Evolutionary conservation across 1,284 basidiomycete genomes (phyloP).

Genomic region (Psilocybe mexicana): DNA sequence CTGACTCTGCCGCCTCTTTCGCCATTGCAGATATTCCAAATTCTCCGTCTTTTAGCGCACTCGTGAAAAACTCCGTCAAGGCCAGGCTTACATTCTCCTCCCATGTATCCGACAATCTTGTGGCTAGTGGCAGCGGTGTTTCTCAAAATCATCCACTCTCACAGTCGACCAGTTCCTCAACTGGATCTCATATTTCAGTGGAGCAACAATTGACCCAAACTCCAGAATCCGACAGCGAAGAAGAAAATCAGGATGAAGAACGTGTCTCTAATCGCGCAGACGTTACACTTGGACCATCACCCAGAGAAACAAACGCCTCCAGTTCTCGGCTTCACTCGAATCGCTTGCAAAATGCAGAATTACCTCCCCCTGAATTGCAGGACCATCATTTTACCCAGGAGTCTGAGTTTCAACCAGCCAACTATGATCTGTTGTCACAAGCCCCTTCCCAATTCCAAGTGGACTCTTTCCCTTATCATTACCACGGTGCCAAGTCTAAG

Average conservation of each 20-base stretch:
- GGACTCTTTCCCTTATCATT: slow-evolving; percentile 18
- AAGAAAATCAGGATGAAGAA: neutral
- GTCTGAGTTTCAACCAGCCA: neutral
- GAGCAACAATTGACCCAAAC: slow-evolving; percentile 26
- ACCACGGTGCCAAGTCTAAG: slow-evolving; percentile 12
- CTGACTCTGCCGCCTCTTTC: slow-evolving; percentile 23
- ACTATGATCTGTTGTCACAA: slow-evolving; percentile 17
- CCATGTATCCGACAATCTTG: neutral
- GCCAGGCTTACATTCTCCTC: slow-evolving; percentile 4
- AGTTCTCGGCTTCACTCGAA: slow-evolving; percentile 4
- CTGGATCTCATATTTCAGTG: slow-evolving; percentile 21
- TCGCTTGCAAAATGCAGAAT: neutral
- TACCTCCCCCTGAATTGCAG: neutral
- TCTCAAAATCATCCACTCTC: slow-evolving; percentile 19
- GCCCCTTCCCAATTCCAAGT: slow-evolving; percentile 23
- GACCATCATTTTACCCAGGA: neutral
- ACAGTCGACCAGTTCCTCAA: slow-evolving; percentile 25
- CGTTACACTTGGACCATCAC: neutral
- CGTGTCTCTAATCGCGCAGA: neutral
- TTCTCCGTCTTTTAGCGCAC: slow-evolving; percentile 37
- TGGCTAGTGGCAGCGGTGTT: neutral
- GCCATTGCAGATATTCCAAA: slow-evolving; percentile 32
- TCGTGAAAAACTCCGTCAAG: slow-evolving; percentile 24
- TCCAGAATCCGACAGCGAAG: slow-evolving; percentile 9
- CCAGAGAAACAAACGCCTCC: neutral